Conservation (phyloP, 257 asterid species). For the Solanum piurae region DNA sequence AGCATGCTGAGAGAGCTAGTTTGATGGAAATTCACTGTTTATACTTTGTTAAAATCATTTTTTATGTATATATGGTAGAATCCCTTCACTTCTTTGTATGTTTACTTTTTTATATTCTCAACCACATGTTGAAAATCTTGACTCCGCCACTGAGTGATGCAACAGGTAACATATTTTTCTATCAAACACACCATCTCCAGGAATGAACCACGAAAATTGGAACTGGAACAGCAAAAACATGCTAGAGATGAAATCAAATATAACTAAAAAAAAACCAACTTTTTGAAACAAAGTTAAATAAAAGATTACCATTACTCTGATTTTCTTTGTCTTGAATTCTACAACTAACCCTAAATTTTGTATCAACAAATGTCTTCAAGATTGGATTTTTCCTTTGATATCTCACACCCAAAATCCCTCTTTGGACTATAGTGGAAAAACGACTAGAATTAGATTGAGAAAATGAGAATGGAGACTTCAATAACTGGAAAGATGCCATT, state of each 20-base stretch:
- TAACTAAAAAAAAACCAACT: not conserved
- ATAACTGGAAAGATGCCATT: slow-evolving; percentile 59
- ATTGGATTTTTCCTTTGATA: slow-evolving; percentile 15
- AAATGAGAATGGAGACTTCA: slow-evolving; percentile 26
- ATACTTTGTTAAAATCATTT: not conserved
- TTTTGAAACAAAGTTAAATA: not conserved
- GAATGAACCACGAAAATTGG: not conserved
- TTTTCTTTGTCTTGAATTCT: slow-evolving; percentile 33
- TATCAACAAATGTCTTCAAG: slow-evolving; percentile 12
- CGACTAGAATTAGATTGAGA: slow-evolving; percentile 19
- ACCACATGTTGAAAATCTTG: not conserved
- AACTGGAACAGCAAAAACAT: not conserved
- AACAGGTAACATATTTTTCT: not conserved
- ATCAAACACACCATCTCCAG: not conserved
- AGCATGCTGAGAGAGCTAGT: not conserved
- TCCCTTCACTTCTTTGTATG: not conserved
- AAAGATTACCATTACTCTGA: slow-evolving; percentile 39
- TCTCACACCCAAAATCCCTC: slow-evolving; percentile 14
- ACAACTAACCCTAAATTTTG: slow-evolving; percentile 40
- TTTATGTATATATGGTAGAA: not conserved
- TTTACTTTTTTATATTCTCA: not conserved
- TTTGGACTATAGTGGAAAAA: not conserved
- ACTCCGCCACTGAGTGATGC: not conserved
- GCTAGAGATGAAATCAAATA: not conserved
- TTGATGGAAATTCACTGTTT: not conserved